Percentiles rank a stretch among this genome's conserved stretches.
Conservation (phyloP, 2,329 filamentous ascomycete genomes). For the Fusarium gaditjirri region DNA sequence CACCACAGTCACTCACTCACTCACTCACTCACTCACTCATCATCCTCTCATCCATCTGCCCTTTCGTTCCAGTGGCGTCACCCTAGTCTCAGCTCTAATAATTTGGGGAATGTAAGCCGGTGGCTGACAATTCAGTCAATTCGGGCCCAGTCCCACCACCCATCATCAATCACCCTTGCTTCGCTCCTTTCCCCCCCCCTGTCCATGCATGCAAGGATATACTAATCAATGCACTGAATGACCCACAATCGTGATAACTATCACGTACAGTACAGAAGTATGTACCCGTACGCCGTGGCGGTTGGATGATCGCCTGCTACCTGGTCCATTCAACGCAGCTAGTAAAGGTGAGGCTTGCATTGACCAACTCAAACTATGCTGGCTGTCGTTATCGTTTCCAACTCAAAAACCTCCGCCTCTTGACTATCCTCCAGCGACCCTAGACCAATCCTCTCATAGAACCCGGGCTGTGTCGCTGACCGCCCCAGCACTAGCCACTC, state of each 20-base stretch:
- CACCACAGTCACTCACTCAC: no score
- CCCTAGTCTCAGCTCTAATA: constrained; percentile 5
- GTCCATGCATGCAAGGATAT: not conserved
- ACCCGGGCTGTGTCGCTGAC: constrained; percentile 1
- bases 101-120: not conserved
- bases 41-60: not conserved
- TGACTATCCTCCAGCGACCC: not conserved
- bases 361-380: constrained; percentile 11
- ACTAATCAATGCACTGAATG: not conserved
- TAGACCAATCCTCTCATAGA: constrained; percentile 31
- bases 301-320: not conserved
- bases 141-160: not conserved
- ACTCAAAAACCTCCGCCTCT: not conserved
- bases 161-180: constrained; percentile 2
- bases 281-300: not conserved
- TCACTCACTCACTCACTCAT: not conserved
- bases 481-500: constrained; percentile 30
- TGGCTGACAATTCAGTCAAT: not conserved
- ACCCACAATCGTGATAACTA: constrained; percentile 12
- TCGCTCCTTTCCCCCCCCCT: not conserved
- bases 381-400: constrained; percentile 4
- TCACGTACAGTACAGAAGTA: not conserved
- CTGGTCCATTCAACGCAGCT: not conserved
- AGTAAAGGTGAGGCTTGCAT: not conserved
- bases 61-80: not conserved